phyloP scores from a whole-genome alignment of 2,329 filamentous ascomycete genomes.

The Monosporascus sp. region DNA sequence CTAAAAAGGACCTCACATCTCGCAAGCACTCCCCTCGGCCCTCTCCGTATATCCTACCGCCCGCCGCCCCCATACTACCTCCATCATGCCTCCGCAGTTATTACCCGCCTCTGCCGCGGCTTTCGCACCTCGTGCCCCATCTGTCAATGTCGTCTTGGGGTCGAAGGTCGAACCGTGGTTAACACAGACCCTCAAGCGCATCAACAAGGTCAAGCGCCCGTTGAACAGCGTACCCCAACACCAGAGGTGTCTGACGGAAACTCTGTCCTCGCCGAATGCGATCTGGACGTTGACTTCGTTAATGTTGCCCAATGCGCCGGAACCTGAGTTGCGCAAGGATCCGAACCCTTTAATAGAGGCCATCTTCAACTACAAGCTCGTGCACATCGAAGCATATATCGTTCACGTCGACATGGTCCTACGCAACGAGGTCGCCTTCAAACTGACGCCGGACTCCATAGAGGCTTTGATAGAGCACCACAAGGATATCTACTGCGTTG shows the following conservation, averaged over 20 bases:
- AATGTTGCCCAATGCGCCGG: constrained; percentile 86
- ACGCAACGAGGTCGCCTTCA: constrained; percentile 95
- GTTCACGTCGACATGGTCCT: constrained; percentile 99
- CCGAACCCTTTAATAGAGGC: constrained; percentile 78
- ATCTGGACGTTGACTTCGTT: constrained; percentile 93
- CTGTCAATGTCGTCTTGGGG: constrained; percentile 89
- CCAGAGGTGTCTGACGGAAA: constrained; percentile 91
- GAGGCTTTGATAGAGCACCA: constrained; percentile 91
- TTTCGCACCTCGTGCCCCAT: constrained; percentile 84
- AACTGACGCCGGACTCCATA: constrained; percentile 92
- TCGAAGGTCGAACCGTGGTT: constrained; percentile 94
- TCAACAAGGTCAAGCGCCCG: constrained; percentile 93
- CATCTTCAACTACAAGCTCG: constrained; percentile 85
- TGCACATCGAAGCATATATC: constrained; percentile 94
- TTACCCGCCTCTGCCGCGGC: constrained; percentile 92
- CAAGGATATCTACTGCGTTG: constrained; percentile 88
- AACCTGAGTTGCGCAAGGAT: constrained; percentile 77
- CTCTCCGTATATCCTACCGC: constrained; percentile 25
- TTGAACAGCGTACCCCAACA: constrained; percentile 96
- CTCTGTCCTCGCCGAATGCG: constrained; percentile 78
- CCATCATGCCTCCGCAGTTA: constrained; percentile 83
- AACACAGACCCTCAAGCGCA: constrained; percentile 91
- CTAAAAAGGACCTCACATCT: constrained; percentile 16
- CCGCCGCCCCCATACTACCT: neutral
- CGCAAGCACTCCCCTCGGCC: constrained; percentile 18